Base-by-base conservation (phyloP, 371 early-diverging fungal genomes). In the Syncephalastrum contaminatum region DNA sequence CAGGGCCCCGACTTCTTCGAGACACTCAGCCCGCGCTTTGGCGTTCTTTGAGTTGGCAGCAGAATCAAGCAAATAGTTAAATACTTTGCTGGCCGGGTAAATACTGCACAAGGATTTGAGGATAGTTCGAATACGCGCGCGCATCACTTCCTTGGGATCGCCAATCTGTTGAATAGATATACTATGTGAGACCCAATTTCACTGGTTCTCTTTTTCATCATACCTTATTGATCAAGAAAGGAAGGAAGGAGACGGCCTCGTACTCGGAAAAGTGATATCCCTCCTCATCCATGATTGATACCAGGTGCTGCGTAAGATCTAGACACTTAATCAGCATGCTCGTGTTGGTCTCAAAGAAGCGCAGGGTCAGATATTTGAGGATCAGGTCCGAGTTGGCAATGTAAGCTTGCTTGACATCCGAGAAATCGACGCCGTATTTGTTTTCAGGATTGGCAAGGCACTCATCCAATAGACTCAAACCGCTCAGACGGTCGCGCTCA, bases 311-410 rank as follows among this genome's bases (percentile, higher is more conserved):
- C 0, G 91, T 66, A 8, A 93, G 51, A 41, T 94, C 95, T 19
- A 95, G 67, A 51, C 84, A 84, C 62, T 91, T 91, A 46, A 94
- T 74, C 39, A 89, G 65, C 69, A 92, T 88, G 49, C 84, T 88
- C 1, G 95, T 93, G 57, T 86, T 89, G n/a, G 92, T 91, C 56
- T 95, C 95, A 66, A 84, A 88, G 75, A 94, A 87, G 14, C 95
- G 86, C 20, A 95, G 67, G 14, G 93, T 90, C 47, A 91, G 44
- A 59, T 94, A 94, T 59, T 93, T 93, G 40, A 95, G 70, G 30
- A 94, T 66, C 14, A 94, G 56, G 59, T 95, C 95, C 2, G 84
- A 67, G 67, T 85, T 84, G 25, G 83, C 84, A 13, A 90, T 60
- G 52, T 71, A 83, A 14, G 89, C 80, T 20, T 60, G 53, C 43